Evolutionary conservation across 768 basidiomycete genomes (phyloP), one percentile per base, ranked within the genome.

Genomic region (Hygrocybe coccinea): DNA sequence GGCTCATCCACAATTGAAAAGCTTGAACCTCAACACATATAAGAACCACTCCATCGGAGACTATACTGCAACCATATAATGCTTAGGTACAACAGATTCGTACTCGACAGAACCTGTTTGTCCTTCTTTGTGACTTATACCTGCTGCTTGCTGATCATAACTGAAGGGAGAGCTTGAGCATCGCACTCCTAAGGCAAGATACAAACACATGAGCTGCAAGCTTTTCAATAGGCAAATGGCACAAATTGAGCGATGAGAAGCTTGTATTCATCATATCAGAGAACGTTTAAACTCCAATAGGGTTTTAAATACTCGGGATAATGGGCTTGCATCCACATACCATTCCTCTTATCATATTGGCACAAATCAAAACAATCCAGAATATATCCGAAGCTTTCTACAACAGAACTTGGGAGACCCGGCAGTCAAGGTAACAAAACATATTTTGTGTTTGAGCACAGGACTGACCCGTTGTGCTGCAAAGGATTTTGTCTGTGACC

Each of bases 401-500:
- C 47, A 49, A 9, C 19, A 50, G 25, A n/a, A 56, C 34, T 7
- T 5, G 3, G 55, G 34, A 10, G 55, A 56, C 25, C 55, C 55
- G 2, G 55, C 55, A 5, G 21, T 56, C 34, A 50, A 56, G 47
- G 55, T 56, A 56, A 54, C 38, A 41, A 10, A 22, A 11, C 2
- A 19, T 6, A 52, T 38, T 52, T 3, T 41, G 29, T 24, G 10
- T 12, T 15, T 14, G 35, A 29, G 10, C 17, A 33, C 33, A 41
- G n/a, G 12, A 38, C 22, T 52, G 29, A 21, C 17, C 25, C 17
- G 9, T 45, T 12, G 11, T 21, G 36, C 37, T 41, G 15, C 19
- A 11, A 17, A 72, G 67, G 55, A 65, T 43, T 74, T 70, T 55
- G 11, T 66, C 3, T 52, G 65, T 0, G 55, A 65, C 34, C 61